These are phyloP conservation scores for Petasospora fabianii DNA, from an alignment of 1,139 yeast species.

Conservation along the genomic window DNA sequence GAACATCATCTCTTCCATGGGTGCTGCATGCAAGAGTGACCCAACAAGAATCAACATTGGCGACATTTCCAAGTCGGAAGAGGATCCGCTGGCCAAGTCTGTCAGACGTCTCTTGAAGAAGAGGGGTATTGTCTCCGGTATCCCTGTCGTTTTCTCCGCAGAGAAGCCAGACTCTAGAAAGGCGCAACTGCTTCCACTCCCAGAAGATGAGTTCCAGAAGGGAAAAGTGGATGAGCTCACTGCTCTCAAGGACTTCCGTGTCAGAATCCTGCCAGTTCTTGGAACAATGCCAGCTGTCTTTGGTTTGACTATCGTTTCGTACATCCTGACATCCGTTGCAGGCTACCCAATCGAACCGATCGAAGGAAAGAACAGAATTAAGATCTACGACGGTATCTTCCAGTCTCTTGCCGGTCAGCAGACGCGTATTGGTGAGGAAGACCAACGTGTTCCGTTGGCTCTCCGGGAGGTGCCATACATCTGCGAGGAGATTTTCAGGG, in stretches of 20 bases:
- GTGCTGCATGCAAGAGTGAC: conserved; percentile 92
- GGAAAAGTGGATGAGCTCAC: conserved; percentile 87
- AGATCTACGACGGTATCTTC: conserved; percentile 75
- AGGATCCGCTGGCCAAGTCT: conserved; percentile 87
- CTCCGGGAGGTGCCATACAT: conserved; percentile 73
- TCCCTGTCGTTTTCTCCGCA: conserved; percentile 87
- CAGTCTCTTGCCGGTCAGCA: conserved; percentile 88
- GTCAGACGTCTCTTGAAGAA: conserved; percentile 80
- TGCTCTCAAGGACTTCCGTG: conserved; percentile 85
- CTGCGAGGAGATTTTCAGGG: conserved; percentile 89
- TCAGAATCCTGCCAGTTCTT: conserved; percentile 86
- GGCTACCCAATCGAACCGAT: conserved; percentile 88
- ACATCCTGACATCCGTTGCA: conserved; percentile 70
- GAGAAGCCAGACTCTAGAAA: conserved; percentile 96
- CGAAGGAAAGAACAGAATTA: conserved; percentile 86
- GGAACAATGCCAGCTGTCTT: conserved; percentile 97
- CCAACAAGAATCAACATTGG: conserved; percentile 79
- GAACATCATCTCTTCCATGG: conserved; percentile 83
- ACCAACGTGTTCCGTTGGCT: conserved; percentile 72
- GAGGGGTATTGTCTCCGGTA: conserved; percentile 69
- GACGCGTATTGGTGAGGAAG: conserved; percentile 63
- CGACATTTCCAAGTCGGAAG: conserved; percentile 76
- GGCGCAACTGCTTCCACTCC: conserved; percentile 79
- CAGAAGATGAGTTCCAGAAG: conserved; percentile 71
- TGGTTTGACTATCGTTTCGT: conserved; percentile 86